Evolutionary conservation across 1,284 basidiomycete genomes (phyloP).

Genomic region (Ganoderma multipileum): DNA sequence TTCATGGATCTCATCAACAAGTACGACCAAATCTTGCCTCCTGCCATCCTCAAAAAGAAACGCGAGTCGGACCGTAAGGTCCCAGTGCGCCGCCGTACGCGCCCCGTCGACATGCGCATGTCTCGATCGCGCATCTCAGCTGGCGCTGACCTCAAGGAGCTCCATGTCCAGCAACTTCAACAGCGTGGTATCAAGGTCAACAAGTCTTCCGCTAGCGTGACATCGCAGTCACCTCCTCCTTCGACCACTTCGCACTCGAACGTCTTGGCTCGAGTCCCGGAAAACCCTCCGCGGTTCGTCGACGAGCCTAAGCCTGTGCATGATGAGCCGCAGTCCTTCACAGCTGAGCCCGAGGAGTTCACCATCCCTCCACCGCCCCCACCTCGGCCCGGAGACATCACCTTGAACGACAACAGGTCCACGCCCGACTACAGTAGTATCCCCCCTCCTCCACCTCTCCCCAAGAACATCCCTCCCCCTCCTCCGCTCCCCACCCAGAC

Average conservation of each 20-base stretch:
- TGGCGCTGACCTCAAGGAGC: slow-evolving; percentile 53
- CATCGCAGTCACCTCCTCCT: slow-evolving; percentile 31
- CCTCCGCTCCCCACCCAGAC: slow-evolving; percentile 36
- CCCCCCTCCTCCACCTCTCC: slow-evolving; percentile 48
- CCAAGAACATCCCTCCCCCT: slow-evolving; percentile 37
- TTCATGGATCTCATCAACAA: slow-evolving; percentile 86
- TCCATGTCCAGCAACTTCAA: slow-evolving; percentile 60
- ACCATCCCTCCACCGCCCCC: slow-evolving; percentile 33
- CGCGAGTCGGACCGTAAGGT: slow-evolving; percentile 84
- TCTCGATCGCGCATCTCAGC: slow-evolving; percentile 61
- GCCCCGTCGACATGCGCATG: slow-evolving; percentile 88
- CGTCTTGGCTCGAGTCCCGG: slow-evolving; percentile 21
- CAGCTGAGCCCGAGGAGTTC: slow-evolving; percentile 27
- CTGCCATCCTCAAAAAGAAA: slow-evolving; percentile 84
- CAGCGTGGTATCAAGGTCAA: slow-evolving; percentile 36
- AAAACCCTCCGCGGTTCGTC: slow-evolving; percentile 18
- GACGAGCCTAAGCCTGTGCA: slow-evolving; percentile 22
- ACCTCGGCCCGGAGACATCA: slow-evolving; percentile 27
- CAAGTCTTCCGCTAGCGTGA: slow-evolving; percentile 13
- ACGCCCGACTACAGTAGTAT: slow-evolving; percentile 28
- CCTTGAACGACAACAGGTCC: slow-evolving; percentile 22
- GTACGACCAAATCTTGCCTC: slow-evolving; percentile 80
- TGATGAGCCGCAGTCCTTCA: slow-evolving; percentile 13
- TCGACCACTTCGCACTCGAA: slow-evolving; percentile 11
- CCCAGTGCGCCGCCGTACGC: slow-evolving; percentile 86